Base-by-base conservation (phyloP, 1,284 basidiomycete species). In the Moniliophthora roreri region DNA sequence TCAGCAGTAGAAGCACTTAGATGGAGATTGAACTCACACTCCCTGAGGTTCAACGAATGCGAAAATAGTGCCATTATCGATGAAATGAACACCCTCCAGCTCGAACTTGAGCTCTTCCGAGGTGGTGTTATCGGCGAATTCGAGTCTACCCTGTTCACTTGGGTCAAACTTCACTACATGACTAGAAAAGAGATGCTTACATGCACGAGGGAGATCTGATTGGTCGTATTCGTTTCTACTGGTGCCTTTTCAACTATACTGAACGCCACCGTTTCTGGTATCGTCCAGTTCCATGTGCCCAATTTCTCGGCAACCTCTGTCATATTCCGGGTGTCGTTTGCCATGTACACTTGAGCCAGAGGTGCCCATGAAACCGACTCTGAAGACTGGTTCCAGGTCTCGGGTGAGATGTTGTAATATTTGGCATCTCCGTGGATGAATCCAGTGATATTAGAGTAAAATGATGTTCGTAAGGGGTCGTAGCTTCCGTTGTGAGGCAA, bases 41-140 rank as follows among this genome's bases (percentile, higher is more conserved):
- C 85, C 85, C 18, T 71, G 68, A 4, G 87, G 83, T 61, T 85
- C 77, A 5, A 83, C 89, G 55, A 88, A 79, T 0, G 90, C 88
- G 62, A 86, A 88, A 38, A 94, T 82, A 1, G 88, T 82, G 1
- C 93, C 93, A 58, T 91, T 89, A 8, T 80, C 72, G 8, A 88
- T 60, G 63, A 91, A 84, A 69, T 94, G 92, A 11, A 95, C 75
- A 2, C 90, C 93, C 63, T 88, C 84, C 57, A 91, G 82, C 54
- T 90, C 85, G 2, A 91, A 69, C 32, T 79, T 74, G 36, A 90
- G 66, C 51, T 87, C 84, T 34, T 84, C 81, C 0, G 72, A 68
- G 6, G 68, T 77, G 15, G 67, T 66, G 4, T 71, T 64, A 59
- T 86, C 80, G 5, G 75, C 76, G 13, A 91, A 63, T 56, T 91